These are phyloP conservation scores for Podila verticillata DNA, from an alignment of 192 early-diverging fungal genomes.

Conservation along the genomic window DNA sequence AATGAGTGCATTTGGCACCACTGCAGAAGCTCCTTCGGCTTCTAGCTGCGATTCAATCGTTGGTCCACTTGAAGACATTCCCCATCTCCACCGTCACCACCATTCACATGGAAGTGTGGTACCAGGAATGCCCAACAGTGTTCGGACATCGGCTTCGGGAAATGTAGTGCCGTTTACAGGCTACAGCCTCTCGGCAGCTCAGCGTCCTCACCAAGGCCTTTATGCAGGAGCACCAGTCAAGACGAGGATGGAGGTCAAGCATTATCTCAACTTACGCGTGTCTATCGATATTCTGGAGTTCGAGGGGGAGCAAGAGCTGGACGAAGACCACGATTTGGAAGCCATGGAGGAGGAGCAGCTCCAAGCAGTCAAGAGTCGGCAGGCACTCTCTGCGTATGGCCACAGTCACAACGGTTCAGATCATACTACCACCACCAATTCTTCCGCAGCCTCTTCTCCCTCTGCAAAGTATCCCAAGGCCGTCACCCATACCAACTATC, in stretches of 20 bases:
- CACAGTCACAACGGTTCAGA: not conserved
- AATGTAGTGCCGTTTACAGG: not conserved
- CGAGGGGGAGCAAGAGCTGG: constrained; percentile 28
- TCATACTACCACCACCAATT: not conserved
- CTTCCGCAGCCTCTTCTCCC: not conserved
- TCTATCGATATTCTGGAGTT: constrained; percentile 41
- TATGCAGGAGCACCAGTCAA: not conserved
- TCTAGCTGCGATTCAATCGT: too few species aligned
- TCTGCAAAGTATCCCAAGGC: too few species aligned
- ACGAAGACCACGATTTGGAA: constrained; percentile 19
- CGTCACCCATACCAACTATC: too few species aligned
- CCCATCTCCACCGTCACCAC: not conserved
- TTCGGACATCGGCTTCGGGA: not conserved
- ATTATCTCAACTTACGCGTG: constrained; percentile 34
- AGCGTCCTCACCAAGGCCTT: not conserved
- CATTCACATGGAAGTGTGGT: not conserved
- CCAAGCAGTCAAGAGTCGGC: constrained; percentile 15
- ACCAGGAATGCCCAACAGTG: not conserved
- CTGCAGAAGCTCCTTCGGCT: too few species aligned
- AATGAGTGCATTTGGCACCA: too few species aligned
- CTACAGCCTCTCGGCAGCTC: not conserved
- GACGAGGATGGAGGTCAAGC: constrained; percentile 38
- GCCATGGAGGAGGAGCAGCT: constrained; percentile 38
- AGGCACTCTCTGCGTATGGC: constrained; percentile 15
- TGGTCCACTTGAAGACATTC: not conserved